Conservation (phyloP, 805 yeast species). For the Saccharomycopsis fodiens region DNA sequence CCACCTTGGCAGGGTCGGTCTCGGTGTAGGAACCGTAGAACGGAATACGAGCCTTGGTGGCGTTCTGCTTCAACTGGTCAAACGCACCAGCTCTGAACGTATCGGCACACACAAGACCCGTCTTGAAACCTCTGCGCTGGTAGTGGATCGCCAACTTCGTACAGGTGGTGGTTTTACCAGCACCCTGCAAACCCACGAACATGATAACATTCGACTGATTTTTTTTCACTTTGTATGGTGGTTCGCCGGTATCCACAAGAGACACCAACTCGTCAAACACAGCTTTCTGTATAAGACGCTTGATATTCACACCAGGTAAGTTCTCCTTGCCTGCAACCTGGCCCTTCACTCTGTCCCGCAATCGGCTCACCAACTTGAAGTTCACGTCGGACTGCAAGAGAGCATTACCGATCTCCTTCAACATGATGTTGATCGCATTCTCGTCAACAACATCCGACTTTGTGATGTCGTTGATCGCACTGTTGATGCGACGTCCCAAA, state of each 20-base stretch:
- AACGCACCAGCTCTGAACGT: slow-evolving; percentile 99
- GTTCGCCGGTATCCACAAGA: slow-evolving; percentile 60
- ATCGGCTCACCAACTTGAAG: slow-evolving; percentile 67
- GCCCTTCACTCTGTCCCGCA: slow-evolving; percentile 63
- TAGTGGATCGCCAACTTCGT: slow-evolving; percentile 94
- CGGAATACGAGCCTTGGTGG: slow-evolving; percentile 90
- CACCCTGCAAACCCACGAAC: slow-evolving; percentile 98
- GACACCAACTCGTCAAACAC: slow-evolving; percentile 89
- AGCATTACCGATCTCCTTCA: slow-evolving; percentile 87
- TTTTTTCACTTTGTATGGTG: slow-evolving; percentile 79
- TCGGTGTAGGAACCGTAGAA: slow-evolving; percentile 93
- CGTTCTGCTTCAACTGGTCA: slow-evolving; percentile 96
- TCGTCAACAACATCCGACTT: slow-evolving; percentile 52
- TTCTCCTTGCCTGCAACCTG: slow-evolving; percentile 47
- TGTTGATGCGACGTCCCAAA: slow-evolving; percentile 67
- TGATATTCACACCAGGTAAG: slow-evolving; percentile 56
- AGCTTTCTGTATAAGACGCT: slow-evolving; percentile 78
- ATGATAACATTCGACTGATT: slow-evolving; percentile 73
- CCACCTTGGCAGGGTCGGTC: slow-evolving; percentile 90
- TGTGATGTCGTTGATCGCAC: slow-evolving; percentile 61
- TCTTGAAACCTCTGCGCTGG: slow-evolving; percentile 87
- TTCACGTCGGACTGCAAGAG: slow-evolving; percentile 92
- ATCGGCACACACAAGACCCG: slow-evolving; percentile 97
- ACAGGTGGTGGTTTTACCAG: slow-evolving; percentile 97
- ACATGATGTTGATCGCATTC: slow-evolving; percentile 56